Conservation (phyloP, 768 basidiomycete genomes). For the Hypholoma fasciculare region DNA sequence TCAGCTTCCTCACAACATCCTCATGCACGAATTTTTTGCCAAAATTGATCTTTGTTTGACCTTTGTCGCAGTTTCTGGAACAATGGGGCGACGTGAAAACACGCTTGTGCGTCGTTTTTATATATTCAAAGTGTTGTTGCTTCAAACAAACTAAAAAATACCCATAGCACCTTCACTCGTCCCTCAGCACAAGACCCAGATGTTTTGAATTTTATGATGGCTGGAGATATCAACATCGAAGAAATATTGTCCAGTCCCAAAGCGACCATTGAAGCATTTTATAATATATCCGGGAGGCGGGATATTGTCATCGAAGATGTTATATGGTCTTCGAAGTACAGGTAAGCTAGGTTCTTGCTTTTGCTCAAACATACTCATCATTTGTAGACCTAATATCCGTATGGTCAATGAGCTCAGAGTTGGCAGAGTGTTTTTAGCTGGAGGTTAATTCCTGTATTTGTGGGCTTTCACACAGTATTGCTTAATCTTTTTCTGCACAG, state of each 20-base stretch:
- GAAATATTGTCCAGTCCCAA: constrained; percentile 10
- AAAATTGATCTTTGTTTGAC: not conserved
- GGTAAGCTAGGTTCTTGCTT: constrained; percentile 10
- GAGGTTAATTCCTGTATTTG: constrained; percentile 15
- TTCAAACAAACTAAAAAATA: not conserved
- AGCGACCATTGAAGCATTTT: constrained; percentile 21
- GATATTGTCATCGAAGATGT: constrained; percentile 27
- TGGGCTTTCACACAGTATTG: not conserved
- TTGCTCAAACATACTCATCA: not conserved
- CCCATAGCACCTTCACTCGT: constrained; percentile 6
- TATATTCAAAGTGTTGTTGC: not conserved
- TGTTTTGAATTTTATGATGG: constrained; percentile 8
- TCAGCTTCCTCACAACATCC: not conserved
- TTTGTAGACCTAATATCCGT: constrained; percentile 19
- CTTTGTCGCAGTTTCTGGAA: constrained; percentile 37
- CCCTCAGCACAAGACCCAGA: constrained; percentile 14
- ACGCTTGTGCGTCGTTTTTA: constrained; percentile 27
- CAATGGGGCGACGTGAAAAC: constrained; percentile 39
- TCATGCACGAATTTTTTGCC: not conserved
- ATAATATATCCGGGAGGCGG: constrained; percentile 21
- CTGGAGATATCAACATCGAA: constrained; percentile 10
- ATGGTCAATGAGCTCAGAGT: constrained; percentile 18
- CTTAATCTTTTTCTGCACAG: constrained; percentile 6
- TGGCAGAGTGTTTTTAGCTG: constrained; percentile 19
- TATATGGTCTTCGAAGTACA: constrained; percentile 27